Percentiles rank a stretch among this genome's conserved stretches.
Evolutionary conservation across 1,284 basidiomycete species (phyloP).

Genomic region (Puccinia coronata): DNA sequence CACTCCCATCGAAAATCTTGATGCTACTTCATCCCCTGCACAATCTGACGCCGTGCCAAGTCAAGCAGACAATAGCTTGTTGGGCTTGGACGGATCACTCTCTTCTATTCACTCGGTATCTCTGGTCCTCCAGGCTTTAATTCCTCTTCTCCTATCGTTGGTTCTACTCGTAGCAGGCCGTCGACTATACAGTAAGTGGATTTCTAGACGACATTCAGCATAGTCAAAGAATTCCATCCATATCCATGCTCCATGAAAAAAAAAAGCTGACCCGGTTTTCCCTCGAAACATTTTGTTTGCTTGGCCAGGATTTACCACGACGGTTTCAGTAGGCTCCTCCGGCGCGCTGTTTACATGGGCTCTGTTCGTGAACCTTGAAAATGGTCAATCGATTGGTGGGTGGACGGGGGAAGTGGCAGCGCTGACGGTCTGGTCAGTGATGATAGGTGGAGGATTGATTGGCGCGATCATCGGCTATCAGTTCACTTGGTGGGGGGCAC

Average conservation of each 20-base stretch:
- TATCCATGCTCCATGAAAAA: not conserved
- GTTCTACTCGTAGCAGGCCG: slow-evolving; percentile 9
- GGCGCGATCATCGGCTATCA: slow-evolving; percentile 24
- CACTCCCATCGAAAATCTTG: not conserved
- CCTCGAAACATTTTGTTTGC: not conserved
- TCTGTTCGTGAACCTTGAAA: slow-evolving; percentile 14
- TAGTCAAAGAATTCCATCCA: no score
- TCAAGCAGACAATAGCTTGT: not conserved
- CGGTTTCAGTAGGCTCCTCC: slow-evolving; percentile 10
- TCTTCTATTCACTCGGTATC: slow-evolving; percentile 9
- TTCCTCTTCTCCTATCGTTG: slow-evolving; percentile 17
- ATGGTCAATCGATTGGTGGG: slow-evolving; percentile 19
- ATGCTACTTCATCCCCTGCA: not conserved
- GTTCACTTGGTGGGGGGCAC: slow-evolving; percentile 26
- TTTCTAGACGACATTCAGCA: no score
- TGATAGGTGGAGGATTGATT: slow-evolving; percentile 21
- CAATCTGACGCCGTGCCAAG: not conserved
- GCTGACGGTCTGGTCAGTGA: slow-evolving; percentile 22
- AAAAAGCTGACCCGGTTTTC: not conserved
- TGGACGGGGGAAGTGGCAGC: slow-evolving; percentile 31
- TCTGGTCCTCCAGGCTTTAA: slow-evolving; percentile 18
- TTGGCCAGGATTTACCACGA: slow-evolving; percentile 22
- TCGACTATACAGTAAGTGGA: slow-evolving; percentile 27
- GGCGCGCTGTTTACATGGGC: slow-evolving; percentile 19
- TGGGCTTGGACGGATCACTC: slow-evolving; percentile 16